Evolutionary conservation across 139 green algal genomes (phyloP).

Genomic region (Closterium sp.): DNA sequence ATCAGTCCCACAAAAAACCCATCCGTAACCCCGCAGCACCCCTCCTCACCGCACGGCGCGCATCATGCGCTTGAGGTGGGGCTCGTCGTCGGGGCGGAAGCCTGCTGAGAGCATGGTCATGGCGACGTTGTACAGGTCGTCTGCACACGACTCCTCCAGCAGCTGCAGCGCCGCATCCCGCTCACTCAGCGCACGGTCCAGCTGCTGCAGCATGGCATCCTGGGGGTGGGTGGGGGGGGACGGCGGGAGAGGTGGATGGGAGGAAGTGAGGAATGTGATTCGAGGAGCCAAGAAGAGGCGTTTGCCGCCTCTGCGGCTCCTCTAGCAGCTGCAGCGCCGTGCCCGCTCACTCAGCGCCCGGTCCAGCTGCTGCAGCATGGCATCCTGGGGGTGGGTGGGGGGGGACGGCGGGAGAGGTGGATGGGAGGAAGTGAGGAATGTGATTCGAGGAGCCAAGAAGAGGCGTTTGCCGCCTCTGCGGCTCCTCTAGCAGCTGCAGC

Average conservation of each 20-base stretch:
- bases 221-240: neutral
- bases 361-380: neutral
- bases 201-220: neutral
- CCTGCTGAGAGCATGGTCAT: neutral
- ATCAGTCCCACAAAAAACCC: neutral
- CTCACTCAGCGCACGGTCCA: neutral
- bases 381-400: neutral
- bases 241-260: too few relatives aligned
- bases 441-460: too few relatives aligned
- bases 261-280: too few relatives aligned
- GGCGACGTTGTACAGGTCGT: neutral
- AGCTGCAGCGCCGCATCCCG: neutral
- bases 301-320: too few relatives aligned
- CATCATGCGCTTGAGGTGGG: neutral
- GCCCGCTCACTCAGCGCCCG: neutral
- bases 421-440: too few relatives aligned
- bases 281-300: too few relatives aligned
- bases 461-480: too few relatives aligned
- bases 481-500: neutral
- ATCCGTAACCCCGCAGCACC: neutral
- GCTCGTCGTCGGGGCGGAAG: neutral
- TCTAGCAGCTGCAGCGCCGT: neutral
- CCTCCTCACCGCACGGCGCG: neutral
- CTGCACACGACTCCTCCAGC: neutral
- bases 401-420: too few relatives aligned